Base-by-base conservation (phyloP, 202 grass and related monocot species). In the Elaeis oleifera region DNA sequence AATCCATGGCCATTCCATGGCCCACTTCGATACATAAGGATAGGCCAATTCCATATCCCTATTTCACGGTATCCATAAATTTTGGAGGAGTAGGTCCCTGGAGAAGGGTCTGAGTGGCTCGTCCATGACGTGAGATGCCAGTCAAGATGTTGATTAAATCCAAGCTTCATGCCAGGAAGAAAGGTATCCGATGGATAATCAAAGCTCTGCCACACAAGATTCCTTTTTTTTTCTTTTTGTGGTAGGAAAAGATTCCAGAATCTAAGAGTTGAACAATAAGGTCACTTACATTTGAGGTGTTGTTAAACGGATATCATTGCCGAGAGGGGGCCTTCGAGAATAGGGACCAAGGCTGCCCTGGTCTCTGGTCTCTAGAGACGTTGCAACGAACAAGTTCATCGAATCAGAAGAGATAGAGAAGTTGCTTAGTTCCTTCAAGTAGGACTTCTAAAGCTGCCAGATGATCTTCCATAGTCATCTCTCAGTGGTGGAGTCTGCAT, bases 181-280 rank as follows among this genome's bases (percentile, higher is more conserved):
- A 21, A 22, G 44, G 31, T 62, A 18, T 62, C 60, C 1, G 17
- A 49, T 1, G 18, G n/a, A 19, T 19, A 5, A 9, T 62, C 60
- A 31, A 62, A 62, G 60, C 60, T 62, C 60, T 62, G 60, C 60
- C 60, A 62, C 5, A 62, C n/a, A 48, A 62, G 60, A 15, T 62
- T 62, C 20, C 20, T 20, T 20, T 20, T 20, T 20, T 20, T 20
- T 20, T 20, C 0, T 20, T 20, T 20, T 20, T 20, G 20, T 20
- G 20, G 20, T 20, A 20, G 20, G 20, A 20, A 20, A 20, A 20
- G 20, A 20, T 20, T 17, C 60, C 60, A 0, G 60, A 62, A 31
- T 62, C 60, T 1, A 44, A 19, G 17, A 62, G 60, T 18, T 62
- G 60, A n/a, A 62, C 18, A 0, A 3, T 8, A 4, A 32, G 31